These are phyloP conservation scores for Ustilago curta DNA, from an alignment of 1,284 basidiomycete genomes.

Conservation along the genomic window DNA sequence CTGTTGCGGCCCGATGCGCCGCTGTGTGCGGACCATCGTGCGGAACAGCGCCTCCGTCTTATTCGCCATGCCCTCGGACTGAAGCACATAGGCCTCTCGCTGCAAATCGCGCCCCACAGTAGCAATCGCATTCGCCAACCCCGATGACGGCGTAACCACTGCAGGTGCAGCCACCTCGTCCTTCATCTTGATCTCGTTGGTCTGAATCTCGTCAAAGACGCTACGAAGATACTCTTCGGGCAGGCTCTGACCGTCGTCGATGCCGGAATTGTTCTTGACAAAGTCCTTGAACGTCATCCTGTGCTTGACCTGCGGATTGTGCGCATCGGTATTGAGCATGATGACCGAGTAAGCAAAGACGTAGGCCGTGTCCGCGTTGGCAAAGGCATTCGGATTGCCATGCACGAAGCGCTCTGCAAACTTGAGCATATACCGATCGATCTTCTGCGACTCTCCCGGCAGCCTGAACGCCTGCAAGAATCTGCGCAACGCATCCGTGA, in stretches of 20 bases:
- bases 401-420: slow-evolving; percentile 68
- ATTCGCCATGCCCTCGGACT: slow-evolving; percentile 68
- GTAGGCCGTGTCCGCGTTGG: slow-evolving; percentile 69
- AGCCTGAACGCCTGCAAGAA: slow-evolving; percentile 68
- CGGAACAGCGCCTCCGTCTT: slow-evolving; percentile 69
- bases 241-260: slow-evolving; percentile 66
- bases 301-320: slow-evolving; percentile 69
- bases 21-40: slow-evolving; percentile 68
- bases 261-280: slow-evolving; percentile 69
- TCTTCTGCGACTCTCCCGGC: slow-evolving; percentile 69
- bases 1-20: slow-evolving; percentile 61
- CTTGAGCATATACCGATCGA: slow-evolving; percentile 69
- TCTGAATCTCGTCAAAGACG: slow-evolving; percentile 68
- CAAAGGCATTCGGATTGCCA: slow-evolving; percentile 66
- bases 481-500: slow-evolving; percentile 64
- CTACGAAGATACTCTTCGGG: slow-evolving; percentile 63
- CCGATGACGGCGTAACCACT: slow-evolving; percentile 38
- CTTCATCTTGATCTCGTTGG: slow-evolving; percentile 70
- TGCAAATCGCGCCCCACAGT: slow-evolving; percentile 67
- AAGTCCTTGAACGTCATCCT: slow-evolving; percentile 68
- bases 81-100: slow-evolving; percentile 67
- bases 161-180: slow-evolving; percentile 58
- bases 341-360: slow-evolving; percentile 69
- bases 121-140: slow-evolving; percentile 65
- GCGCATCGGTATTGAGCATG: slow-evolving; percentile 69